phyloP scores from a whole-genome alignment of 768 basidiomycete species.

The Tremella fuciformis region DNA sequence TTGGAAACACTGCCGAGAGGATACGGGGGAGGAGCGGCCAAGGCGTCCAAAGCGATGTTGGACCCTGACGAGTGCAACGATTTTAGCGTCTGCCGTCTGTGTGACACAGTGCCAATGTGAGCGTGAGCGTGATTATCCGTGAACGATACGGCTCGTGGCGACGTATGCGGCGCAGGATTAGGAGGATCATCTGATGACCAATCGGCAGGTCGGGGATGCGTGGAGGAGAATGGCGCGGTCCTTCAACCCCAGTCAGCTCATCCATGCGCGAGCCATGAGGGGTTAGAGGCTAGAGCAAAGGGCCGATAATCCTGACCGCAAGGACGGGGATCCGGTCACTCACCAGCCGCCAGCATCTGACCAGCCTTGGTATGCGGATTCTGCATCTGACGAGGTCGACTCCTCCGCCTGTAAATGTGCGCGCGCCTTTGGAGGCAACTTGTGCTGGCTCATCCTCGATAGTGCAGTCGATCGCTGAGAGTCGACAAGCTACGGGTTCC shows the following conservation, averaged over 20 bases:
- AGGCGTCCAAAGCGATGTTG: conserved; percentile 20
- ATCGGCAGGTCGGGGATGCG: conserved; percentile 22
- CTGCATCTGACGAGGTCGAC: conserved; percentile 34
- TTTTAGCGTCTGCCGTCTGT: conserved; percentile 6
- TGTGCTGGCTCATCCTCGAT: too few relatives aligned
- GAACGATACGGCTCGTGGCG: conserved; percentile 9
- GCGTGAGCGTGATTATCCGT: conserved; percentile 2
- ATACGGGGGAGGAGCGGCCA: conserved; percentile 12
- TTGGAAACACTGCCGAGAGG: background rate
- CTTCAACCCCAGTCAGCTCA: conserved; percentile 4
- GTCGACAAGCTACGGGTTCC: too few relatives aligned
- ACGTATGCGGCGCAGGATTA: conserved; percentile 4
- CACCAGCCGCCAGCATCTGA: conserved; percentile 40
- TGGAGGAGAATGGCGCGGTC: conserved; percentile 9
- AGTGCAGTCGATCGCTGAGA: too few relatives aligned
- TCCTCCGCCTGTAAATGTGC: conserved; percentile 9
- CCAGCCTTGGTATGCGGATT: conserved; percentile 38
- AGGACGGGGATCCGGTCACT: conserved; percentile 9
- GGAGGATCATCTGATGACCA: conserved; percentile 26
- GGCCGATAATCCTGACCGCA: background rate
- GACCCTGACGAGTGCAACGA: conserved; percentile 29
- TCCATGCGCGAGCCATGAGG: conserved; percentile 1
- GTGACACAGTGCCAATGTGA: conserved; percentile 5
- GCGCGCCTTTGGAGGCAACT: too few relatives aligned
- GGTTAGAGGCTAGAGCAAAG: background rate